A percentile compares a stretch with the other conserved stretches of the same genome.
phyloP scores from a whole-genome alignment of 108 stramenopile species.

The Cyclostephanos tholiformis region DNA sequence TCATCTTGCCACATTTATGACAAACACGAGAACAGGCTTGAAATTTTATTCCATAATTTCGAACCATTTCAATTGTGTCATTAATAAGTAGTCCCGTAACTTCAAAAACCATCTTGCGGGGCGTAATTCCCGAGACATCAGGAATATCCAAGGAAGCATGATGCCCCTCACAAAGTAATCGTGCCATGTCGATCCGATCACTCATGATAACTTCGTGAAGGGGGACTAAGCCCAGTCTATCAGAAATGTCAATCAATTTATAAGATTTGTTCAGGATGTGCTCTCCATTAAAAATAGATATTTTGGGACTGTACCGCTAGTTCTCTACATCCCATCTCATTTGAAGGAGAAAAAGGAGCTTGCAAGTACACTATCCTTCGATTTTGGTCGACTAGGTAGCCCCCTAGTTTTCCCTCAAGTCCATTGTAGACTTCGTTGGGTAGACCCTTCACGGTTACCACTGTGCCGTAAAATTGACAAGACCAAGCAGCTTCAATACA shows the following conservation, averaged over 20 bases:
- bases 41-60: neutral
- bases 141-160: neutral
- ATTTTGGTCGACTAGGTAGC: constrained; percentile 10
- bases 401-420: constrained; percentile 14
- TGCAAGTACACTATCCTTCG: constrained; percentile 12
- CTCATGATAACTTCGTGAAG: constrained; percentile 39
- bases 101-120: constrained; percentile 15
- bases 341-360: too few relatives aligned
- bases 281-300: constrained; percentile 2
- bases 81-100: neutral
- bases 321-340: constrained; percentile 3
- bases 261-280: neutral
- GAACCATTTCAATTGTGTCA: too few relatives aligned
- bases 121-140: constrained; percentile 5
- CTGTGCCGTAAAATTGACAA: constrained; percentile 13
- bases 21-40: neutral
- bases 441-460: constrained; percentile 11
- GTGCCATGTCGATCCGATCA: constrained; percentile 37
- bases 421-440: constrained; percentile 29
- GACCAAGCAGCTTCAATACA: constrained; percentile 22
- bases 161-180: constrained; percentile 18
- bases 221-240: constrained; percentile 25
- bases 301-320: constrained; percentile 26
- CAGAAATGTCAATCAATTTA: constrained; percentile 20
- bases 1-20: too few relatives aligned